Base-by-base conservation (phyloP, 2,329 filamentous ascomycete genomes). In the Xylaria polymorpha region DNA sequence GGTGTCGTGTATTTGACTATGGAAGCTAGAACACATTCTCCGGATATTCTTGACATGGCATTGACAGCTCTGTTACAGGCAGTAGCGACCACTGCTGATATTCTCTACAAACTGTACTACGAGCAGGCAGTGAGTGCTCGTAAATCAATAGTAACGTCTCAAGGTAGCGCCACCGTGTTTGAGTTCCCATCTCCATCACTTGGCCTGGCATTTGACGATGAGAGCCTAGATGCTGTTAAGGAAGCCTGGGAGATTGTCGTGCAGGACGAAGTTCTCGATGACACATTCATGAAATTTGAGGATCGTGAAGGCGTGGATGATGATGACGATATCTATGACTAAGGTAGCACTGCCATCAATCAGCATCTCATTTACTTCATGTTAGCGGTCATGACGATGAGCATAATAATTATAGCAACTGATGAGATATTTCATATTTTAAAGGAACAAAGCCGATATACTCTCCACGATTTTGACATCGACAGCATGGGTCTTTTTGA, bases 171-270 rank as follows among this genome's bases (percentile, higher is more conserved):
- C 29, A 70, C 72, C 29, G 77, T 89, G 20, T 80, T 91, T 51
- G 79, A 82, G 1, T 88, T 96, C 68, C 85, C 89, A 4, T 82
- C 87, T 1, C 77, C 88, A 0, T 84, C 88, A 2, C 80, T 90
- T 9, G 90, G 92, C 71, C 85, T 97, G 8, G 86, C 91, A 0
- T 92, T 97, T 72, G 88, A 94, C 74, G 95, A 98, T 73, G 77
- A 81, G 0, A 82, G 89, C 1, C 80, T 98, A 10, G 86, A 89
- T 7, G 80, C 87, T 32, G 92, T 97, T 1, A 87, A 87, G 68
- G 80, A 86, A 10, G 88, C 90, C 7, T 98, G 94, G 94, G 83
- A 86, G 69, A 81, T 83, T 58, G 84, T 94, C 4, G 83, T 87
- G 72, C 87, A 85, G 10, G 81, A 82, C 1, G 84, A 85, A 4